Evolutionary conservation across 1,284 basidiomycete genomes (phyloP).

Genomic region (Ganoderma boninense): DNA sequence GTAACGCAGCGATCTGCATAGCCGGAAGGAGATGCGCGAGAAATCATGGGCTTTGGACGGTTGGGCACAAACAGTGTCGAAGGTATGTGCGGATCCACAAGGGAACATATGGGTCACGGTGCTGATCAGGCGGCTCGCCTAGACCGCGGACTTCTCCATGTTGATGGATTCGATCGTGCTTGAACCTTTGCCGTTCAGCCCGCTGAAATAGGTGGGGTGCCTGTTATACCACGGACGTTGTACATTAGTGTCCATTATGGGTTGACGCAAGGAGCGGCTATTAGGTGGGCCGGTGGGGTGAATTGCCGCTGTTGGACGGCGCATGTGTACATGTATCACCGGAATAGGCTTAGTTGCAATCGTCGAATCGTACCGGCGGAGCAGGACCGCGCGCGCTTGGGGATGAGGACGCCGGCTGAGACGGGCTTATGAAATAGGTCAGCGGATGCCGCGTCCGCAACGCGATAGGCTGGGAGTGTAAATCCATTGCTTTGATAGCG

Average conservation of each 20-base stretch:
- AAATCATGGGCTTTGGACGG: constrained; percentile 92
- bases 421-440: constrained; percentile 10
- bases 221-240: neutral
- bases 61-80: constrained; percentile 94
- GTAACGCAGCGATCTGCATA: constrained; percentile 71
- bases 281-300: neutral
- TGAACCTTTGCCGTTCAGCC: constrained; percentile 78
- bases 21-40: constrained; percentile 84
- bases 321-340: constrained; percentile 25
- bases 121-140: constrained; percentile 22
- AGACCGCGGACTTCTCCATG: constrained; percentile 83
- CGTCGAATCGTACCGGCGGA: constrained; percentile 11
- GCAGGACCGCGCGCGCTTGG: constrained; percentile 6
- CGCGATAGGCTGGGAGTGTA: constrained; percentile 1
- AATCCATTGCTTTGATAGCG: neutral
- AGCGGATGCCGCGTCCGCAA: constrained; percentile 7
- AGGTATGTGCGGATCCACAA: constrained; percentile 57
- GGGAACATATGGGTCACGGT: constrained; percentile 5
- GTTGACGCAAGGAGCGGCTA: constrained; percentile 8
- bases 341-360: constrained; percentile 25
- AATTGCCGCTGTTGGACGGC: constrained; percentile 25
- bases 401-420: neutral
- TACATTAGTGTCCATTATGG: neutral
- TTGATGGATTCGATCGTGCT: constrained; percentile 84
- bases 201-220: constrained; percentile 63